A percentile compares a stretch with the other conserved stretches of the same genome.
These are phyloP conservation scores for Penicillium sp. DNA, from an alignment of 2,329 filamentous ascomycete species.

Conservation along the genomic window DNA sequence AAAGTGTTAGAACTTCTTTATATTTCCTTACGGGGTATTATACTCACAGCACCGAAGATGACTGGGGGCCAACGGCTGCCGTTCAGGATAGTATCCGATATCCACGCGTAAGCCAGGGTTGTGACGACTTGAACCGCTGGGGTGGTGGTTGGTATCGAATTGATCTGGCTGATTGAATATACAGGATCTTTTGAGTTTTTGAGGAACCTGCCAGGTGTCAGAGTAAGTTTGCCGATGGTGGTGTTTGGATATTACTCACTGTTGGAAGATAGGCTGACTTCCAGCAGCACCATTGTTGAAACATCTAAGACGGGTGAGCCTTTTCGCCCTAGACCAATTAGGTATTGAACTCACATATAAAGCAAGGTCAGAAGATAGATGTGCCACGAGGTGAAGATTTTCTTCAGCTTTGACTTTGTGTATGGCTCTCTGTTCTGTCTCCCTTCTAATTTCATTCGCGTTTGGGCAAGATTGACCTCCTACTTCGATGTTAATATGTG, in stretches of 20 bases:
- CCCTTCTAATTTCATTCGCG: constrained; percentile 54
- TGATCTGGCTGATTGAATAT: constrained; percentile 49
- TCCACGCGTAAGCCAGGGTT: constrained; percentile 64
- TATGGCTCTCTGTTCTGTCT: constrained; percentile 48
- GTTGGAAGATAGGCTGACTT: constrained; percentile 57
- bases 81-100: constrained; percentile 60
- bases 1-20: background rate
- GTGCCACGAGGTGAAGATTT: constrained; percentile 65
- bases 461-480: constrained; percentile 49
- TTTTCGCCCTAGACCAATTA: no score
- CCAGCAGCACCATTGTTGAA: constrained; percentile 62
- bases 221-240: background rate
- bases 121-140: constrained; percentile 57
- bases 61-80: constrained; percentile 65
- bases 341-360: constrained; percentile 50
- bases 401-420: constrained; percentile 55
- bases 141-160: constrained; percentile 61
- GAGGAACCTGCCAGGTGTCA: constrained; percentile 19
- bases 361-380: constrained; percentile 59
- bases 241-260: constrained; percentile 27
- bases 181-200: constrained; percentile 43
- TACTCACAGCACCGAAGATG: constrained; percentile 55
- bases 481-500: constrained; percentile 10
- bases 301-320: constrained; percentile 31
- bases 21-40: constrained; percentile 39